Evolutionary conservation across 2,329 filamentous ascomycete genomes (phyloP).

Genomic region (Phyllosticta paracitricarpa): DNA sequence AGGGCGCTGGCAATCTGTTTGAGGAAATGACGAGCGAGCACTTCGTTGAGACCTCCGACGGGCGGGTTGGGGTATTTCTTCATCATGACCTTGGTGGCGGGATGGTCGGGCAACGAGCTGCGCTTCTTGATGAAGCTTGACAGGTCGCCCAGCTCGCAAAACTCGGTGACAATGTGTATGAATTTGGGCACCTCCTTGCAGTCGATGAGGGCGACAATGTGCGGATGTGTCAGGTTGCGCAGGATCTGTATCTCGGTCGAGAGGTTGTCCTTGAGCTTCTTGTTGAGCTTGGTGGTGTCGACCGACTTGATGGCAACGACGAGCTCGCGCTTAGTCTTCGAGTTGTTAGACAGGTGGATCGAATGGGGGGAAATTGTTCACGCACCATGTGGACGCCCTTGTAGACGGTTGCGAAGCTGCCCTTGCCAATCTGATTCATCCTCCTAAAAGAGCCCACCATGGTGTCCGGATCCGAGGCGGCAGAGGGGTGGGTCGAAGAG

Average conservation of each 20-base stretch:
- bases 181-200: constrained; percentile 78
- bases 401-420: constrained; percentile 95
- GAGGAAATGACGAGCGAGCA: constrained; percentile 90
- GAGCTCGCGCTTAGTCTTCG: constrained; percentile 63
- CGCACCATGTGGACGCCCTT: constrained; percentile 74
- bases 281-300: constrained; percentile 79
- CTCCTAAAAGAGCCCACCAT: constrained; percentile 69
- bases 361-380: constrained; percentile 12
- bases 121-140: constrained; percentile 95
- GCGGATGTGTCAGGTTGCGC: constrained; percentile 84
- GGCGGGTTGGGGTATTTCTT: constrained; percentile 80
- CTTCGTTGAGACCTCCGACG: constrained; percentile 84
- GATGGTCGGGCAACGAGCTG: constrained; percentile 66
- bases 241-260: constrained; percentile 93
- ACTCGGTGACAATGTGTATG: constrained; percentile 98
- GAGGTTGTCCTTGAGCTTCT: constrained; percentile 93
- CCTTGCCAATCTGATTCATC: constrained; percentile 86
- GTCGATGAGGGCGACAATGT: constrained; percentile 93
- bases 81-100: constrained; percentile 80
- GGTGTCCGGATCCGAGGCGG: constrained; percentile 11
- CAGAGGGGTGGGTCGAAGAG: constrained; percentile 4
- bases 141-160: constrained; percentile 88
- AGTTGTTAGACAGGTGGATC: constrained; percentile 1
- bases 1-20: constrained; percentile 91
- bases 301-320: constrained; percentile 98